A percentile compares a stretch with the other conserved stretches of the same genome.
phyloP scores from a whole-genome alignment of 2,329 filamentous ascomycete species.

The Phaeosphaeriaceae sp. region DNA sequence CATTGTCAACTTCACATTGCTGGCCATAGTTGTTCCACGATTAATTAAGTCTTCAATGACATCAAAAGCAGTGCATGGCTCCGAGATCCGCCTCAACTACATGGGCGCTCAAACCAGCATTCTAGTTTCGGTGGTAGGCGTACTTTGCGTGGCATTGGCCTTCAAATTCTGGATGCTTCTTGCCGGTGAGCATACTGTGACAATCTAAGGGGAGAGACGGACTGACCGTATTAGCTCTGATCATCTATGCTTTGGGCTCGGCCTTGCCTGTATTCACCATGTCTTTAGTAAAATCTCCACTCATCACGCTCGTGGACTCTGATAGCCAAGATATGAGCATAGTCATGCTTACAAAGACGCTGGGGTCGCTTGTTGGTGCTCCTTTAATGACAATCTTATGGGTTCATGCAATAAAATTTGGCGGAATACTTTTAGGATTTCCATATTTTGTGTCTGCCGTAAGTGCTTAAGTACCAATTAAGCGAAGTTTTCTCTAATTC shows the following conservation, averaged over 20 bases:
- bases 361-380: slow-evolving; percentile 44
- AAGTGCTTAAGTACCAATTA: slow-evolving; percentile 15
- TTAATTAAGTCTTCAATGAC: slow-evolving; percentile 40
- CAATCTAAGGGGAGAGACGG: neutral
- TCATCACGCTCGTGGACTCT: slow-evolving; percentile 34
- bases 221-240: slow-evolving; percentile 32
- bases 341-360: slow-evolving; percentile 46
- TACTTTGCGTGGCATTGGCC: slow-evolving; percentile 41
- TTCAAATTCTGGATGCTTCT: slow-evolving; percentile 42
- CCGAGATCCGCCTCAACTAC: slow-evolving; percentile 39
- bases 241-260: slow-evolving; percentile 48
- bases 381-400: slow-evolving; percentile 46
- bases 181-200: slow-evolving; percentile 20
- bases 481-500: neutral
- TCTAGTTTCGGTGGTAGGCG: slow-evolving; percentile 41
- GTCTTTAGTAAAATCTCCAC: slow-evolving; percentile 44
- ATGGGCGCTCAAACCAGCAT: slow-evolving; percentile 42
- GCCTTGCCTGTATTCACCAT: slow-evolving; percentile 49
- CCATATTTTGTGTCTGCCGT: slow-evolving; percentile 46
- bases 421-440: slow-evolving; percentile 40
- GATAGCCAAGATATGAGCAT: slow-evolving; percentile 47
- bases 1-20: slow-evolving; percentile 43
- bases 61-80: slow-evolving; percentile 26
- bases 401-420: slow-evolving; percentile 43
- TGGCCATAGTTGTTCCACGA: slow-evolving; percentile 42